Percentiles rank a stretch among this genome's conserved stretches.
Evolutionary conservation across 2,329 filamentous ascomycete genomes (phyloP).

Genomic region (Cytospora mali): DNA sequence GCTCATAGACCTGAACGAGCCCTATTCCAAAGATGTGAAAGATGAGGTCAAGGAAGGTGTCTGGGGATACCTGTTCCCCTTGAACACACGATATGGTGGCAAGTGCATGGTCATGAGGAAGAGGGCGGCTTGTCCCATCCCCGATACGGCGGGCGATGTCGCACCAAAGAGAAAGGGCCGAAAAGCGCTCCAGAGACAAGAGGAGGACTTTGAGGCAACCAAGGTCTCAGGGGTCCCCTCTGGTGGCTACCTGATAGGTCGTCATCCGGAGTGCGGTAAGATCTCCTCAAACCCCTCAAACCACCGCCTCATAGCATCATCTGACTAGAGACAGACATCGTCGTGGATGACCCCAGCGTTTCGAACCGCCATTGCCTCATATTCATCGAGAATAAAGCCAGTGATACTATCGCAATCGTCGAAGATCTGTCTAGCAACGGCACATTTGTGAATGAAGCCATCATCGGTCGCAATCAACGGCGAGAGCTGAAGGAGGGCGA

Average conservation of each 20-base stretch:
- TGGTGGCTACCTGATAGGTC: slow-evolving; percentile 86
- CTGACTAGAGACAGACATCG: slow-evolving; percentile 58
- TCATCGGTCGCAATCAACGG: slow-evolving; percentile 89
- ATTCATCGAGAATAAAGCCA: slow-evolving; percentile 42
- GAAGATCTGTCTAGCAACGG: slow-evolving; percentile 96
- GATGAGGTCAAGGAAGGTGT: slow-evolving; percentile 84
- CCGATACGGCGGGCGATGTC: slow-evolving; percentile 48
- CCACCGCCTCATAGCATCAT: slow-evolving; percentile 5
- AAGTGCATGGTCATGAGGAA: slow-evolving; percentile 74
- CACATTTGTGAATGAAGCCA: slow-evolving; percentile 90
- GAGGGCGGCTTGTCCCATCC: slow-evolving; percentile 68
- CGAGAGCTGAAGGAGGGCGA: slow-evolving; percentile 87
- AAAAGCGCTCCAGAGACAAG: slow-evolving; percentile 53
- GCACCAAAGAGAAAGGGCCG: slow-evolving; percentile 47
- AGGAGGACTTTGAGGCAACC: slow-evolving; percentile 63
- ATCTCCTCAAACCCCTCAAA: slow-evolving; percentile 34
- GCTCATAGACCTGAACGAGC: slow-evolving; percentile 70
- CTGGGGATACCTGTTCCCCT: slow-evolving; percentile 91
- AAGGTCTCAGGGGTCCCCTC: slow-evolving; percentile 66
- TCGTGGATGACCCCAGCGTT: slow-evolving; percentile 75
- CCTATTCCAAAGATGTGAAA: slow-evolving; percentile 78
- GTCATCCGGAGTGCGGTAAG: slow-evolving; percentile 92
- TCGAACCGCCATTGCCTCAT: slow-evolving; percentile 78
- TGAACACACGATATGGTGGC: slow-evolving; percentile 69
- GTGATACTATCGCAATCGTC: slow-evolving; percentile 67